These are phyloP conservation scores for Saturnispora ahearnii DNA, from an alignment of 805 yeast genomes.

Conservation along the genomic window DNA sequence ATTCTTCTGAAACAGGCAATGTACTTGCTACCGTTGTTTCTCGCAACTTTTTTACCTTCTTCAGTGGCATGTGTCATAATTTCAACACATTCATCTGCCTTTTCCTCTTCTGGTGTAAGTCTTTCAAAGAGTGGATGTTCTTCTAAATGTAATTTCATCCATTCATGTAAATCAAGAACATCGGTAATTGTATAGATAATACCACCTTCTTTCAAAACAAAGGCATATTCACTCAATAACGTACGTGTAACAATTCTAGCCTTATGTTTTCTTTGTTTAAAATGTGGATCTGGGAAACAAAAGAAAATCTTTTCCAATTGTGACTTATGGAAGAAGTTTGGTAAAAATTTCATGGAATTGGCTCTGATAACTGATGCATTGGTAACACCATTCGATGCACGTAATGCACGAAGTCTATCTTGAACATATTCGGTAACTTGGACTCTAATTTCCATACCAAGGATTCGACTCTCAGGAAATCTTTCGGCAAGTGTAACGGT, in stretches of 20 bases:
- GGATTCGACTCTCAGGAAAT: constrained; percentile 62
- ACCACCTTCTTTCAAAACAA: constrained; percentile 78
- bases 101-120: constrained; percentile 70
- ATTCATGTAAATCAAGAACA: constrained; percentile 81
- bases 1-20: constrained; percentile 80
- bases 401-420: constrained; percentile 84
- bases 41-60: constrained; percentile 92
- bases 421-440: constrained; percentile 97
- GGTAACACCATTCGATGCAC: constrained; percentile 56
- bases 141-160: constrained; percentile 93
- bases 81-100: constrained; percentile 67
- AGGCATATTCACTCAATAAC: constrained; percentile 85
- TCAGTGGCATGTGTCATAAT: constrained; percentile 92
- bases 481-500: constrained; percentile 68
- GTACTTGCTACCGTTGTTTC: constrained; percentile 82
- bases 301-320: constrained; percentile 89
- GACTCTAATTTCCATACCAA: constrained; percentile 97
- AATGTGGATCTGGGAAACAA: constrained; percentile 99
- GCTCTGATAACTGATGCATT: constrained; percentile 89
- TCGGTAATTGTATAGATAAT: constrained; percentile 91
- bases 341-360: constrained; percentile 94
- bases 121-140: constrained; percentile 89
- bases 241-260: constrained; percentile 93
- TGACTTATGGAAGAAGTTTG: constrained; percentile 79
- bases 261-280: constrained; percentile 94